These are phyloP conservation scores for Limonium bicolor DNA, from an alignment of 148 eudicot genomes.

Conservation along the genomic window DNA sequence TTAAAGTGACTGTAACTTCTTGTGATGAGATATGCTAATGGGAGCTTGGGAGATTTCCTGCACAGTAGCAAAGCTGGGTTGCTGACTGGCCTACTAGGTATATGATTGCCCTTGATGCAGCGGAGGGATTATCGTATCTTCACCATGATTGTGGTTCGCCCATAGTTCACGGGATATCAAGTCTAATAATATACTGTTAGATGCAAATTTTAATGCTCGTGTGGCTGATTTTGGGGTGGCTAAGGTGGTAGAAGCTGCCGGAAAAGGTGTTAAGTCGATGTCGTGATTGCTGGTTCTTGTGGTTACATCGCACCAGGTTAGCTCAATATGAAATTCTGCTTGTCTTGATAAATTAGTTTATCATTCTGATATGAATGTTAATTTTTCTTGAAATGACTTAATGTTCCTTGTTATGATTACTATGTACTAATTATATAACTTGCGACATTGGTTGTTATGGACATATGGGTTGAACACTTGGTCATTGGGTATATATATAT, in stretches of 20 bases:
- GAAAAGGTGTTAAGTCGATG: conserved; percentile 63
- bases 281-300: conserved; percentile 89
- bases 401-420: neutral
- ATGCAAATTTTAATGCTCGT: conserved; percentile 64
- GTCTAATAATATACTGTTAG: conserved; percentile 67
- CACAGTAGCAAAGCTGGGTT: conserved; percentile 61
- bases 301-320: conserved; percentile 98
- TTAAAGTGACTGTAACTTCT: conserved; percentile 44
- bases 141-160: conserved; percentile 87
- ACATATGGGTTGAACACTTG: no score
- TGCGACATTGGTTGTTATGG: no score
- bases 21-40: conserved; percentile 88
- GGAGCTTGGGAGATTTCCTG: conserved; percentile 80
- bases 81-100: conserved; percentile 70
- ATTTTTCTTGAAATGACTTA: no score
- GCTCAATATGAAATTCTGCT: conserved; percentile 9
- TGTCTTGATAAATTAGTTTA: neutral
- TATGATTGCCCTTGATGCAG: conserved; percentile 60
- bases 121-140: conserved; percentile 79
- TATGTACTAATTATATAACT: neutral
- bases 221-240: conserved; percentile 92
- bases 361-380: no score
- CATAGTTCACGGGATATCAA: conserved; percentile 80
- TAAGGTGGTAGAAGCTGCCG: conserved; percentile 46
- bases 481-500: no score